Base-by-base conservation (phyloP, 2,329 filamentous ascomycete genomes). In the Tolypocladium inflatum region DNA sequence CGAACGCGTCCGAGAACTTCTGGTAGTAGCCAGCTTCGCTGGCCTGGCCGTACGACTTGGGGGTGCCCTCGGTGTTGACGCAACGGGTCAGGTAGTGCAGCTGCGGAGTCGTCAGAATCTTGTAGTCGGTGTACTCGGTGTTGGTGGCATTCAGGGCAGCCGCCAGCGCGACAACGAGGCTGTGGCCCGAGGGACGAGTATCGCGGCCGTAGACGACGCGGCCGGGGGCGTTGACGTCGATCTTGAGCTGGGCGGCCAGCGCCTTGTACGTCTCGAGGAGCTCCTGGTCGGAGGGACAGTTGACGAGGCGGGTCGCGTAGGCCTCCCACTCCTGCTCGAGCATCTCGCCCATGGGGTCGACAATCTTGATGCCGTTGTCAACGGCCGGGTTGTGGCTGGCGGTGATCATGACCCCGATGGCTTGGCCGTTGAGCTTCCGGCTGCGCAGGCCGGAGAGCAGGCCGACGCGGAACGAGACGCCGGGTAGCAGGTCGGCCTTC, bases 301-400 rank as follows among this genome's bases (percentile, higher is more conserved):
- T 99, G 70, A 96, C 92, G 62, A 99, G 86, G 67, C 83, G 83
- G 41, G 94, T 97, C 57, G 92, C 91, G 72, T 92, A 87, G 42
- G 80, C 79, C 76, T 99, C 94, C 94, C 94, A 99, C 61, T 93
- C 89, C 73, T 92, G 87, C 83, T 95, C 91, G 55, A 96, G 82
- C 94, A 97, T 97, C 74, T 97, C 94, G 63, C 94, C 93, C 87
- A 96, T 89, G 15, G 94, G 94, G 73, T 99, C 94, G 62, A 99
- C 91, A 65, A 99, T 85, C 81, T 96, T 96, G 72, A 96, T 88
- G 55, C 91, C 91, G 73, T 96, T 96, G 75, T 96, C 91, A 66
- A 85, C 81, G 39, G 91, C 88, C 21, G 90, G 90, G 75, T 96
- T 96, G 80, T 96, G 91, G 68, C 90, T 95, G 62, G 91, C 91